These are phyloP conservation scores for Magnaporthales sp. DNA, from an alignment of 2,329 filamentous ascomycete genomes.

Conservation along the genomic window DNA sequence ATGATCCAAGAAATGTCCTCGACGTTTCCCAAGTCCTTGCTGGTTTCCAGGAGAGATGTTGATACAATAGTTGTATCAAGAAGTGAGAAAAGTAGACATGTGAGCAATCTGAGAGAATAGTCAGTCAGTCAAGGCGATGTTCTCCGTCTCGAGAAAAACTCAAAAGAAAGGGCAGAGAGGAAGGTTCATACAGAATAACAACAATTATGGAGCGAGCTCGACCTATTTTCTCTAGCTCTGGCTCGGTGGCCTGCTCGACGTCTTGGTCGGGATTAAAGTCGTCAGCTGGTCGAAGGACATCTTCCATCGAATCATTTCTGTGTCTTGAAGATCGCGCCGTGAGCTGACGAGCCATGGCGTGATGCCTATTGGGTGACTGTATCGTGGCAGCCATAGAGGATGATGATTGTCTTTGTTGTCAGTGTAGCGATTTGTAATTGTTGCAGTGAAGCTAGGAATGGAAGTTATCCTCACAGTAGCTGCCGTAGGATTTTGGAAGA, in stretches of 20 bases:
- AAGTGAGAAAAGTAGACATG: conserved; percentile 15
- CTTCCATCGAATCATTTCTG: conserved; percentile 5
- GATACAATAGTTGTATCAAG: conserved; percentile 16
- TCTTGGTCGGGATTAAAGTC: neutral
- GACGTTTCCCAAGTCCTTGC: conserved; percentile 13
- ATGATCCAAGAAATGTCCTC: conserved; percentile 15
- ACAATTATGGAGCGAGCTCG: neutral
- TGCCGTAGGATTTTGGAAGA: neutral
- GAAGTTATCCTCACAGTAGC: neutral
- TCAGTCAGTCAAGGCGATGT: neutral
- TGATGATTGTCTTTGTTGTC: neutral
- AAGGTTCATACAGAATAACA: neutral
- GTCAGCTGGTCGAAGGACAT: neutral
- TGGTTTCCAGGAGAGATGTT: conserved; percentile 13
- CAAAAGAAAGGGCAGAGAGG: too few relatives aligned
- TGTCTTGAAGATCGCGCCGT: neutral
- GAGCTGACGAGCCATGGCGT: neutral
- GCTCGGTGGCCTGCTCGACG: neutral
- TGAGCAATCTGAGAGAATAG: conserved; percentile 9
- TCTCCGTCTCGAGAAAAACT: neutral
- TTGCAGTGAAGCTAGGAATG: neutral
- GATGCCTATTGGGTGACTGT: neutral
- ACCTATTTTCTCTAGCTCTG: neutral
- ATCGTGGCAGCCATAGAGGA: neutral
- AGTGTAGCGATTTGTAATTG: neutral